A percentile compares a stretch with the other conserved stretches of the same genome.
phyloP scores from a whole-genome alignment of 495 filamentous ascomycete species.

The Aspergillus kassunensis region DNA sequence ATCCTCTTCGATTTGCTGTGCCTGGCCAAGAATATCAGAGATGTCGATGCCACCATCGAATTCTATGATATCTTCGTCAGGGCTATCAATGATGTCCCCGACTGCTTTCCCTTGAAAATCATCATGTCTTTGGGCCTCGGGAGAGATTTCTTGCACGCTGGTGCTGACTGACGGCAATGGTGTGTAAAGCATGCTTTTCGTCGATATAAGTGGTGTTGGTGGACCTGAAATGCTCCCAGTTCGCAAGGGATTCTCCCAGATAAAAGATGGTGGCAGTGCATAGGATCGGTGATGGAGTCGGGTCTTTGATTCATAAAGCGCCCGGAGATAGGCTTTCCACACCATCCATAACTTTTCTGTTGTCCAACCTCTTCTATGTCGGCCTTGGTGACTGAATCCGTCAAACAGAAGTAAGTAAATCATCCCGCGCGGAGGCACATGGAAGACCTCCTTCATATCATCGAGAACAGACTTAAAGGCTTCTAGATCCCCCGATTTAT shows the following conservation, averaged over 20 bases:
- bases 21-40: slow-evolving; percentile 18
- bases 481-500: slow-evolving; percentile 32
- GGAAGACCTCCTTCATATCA: slow-evolving; percentile 41
- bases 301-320: slow-evolving; percentile 52
- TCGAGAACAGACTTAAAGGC: slow-evolving; percentile 32
- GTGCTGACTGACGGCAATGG: slow-evolving; percentile 21
- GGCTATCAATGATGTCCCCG: not conserved
- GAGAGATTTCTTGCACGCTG: not conserved
- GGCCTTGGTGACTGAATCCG: slow-evolving; percentile 69
- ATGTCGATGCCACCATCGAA: slow-evolving; percentile 13
- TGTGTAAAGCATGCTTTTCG: slow-evolving; percentile 25
- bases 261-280: slow-evolving; percentile 14
- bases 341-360: slow-evolving; percentile 46
- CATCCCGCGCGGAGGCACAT: slow-evolving; percentile 36
- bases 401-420: slow-evolving; percentile 58
- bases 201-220: not conserved
- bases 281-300: slow-evolving; percentile 35
- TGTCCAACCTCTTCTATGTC: slow-evolving; percentile 63
- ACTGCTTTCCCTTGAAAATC: not conserved
- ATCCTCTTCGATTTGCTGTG: slow-evolving; percentile 6
- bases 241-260: slow-evolving; percentile 39
- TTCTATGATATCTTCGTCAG: slow-evolving; percentile 1
- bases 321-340: slow-evolving; percentile 45
- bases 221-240: not conserved
- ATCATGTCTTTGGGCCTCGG: not conserved